Base-by-base conservation (phyloP, 2,329 filamentous ascomycete genomes). In the Trichoderma hamatum region DNA sequence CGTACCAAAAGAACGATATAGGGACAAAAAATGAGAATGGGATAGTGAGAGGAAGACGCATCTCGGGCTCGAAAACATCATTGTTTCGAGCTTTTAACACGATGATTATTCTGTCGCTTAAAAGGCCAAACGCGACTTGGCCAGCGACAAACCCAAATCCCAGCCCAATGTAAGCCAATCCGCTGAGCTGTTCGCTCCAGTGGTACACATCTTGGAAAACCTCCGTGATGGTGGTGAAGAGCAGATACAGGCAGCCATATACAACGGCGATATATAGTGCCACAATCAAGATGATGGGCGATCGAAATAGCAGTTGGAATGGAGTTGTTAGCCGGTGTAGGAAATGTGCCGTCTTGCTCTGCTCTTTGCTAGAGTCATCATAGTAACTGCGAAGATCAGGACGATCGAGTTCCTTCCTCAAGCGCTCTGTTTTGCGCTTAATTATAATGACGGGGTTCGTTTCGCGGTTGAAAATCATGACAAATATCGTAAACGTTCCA, bases 261-360 rank as follows among this genome's bases (percentile, higher is more conserved):
- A 67, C 46, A 16, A 67, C 65, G 3, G 65, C 55, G n/a, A 67
- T 67, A n/a, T 67, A 67, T 1, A 67, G 70, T 1, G 83, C 83
- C 21, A 85, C 76, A 39, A 80, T 74, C 43, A 84, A 76, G 55
- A 86, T 77, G 70, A 86, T 80, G 21, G 83, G 82, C 3, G 84
- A 85, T 24, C 81, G 75, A 70, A 84, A 78, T 39, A 87, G 81
- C 78, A 87, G 81, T 73, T 84, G 65, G 24, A 67, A 85, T 1
- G 86, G 86, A 1, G 86, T 82, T 9, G 83, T 74, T 54, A 89
- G 78, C 36, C 84, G 73, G 89, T 90, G 65, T 73, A 54, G 39
- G 74, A 71, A 66, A 73, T 72, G 69, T 73, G 74, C 49, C 5
- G 65, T 61, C 16, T 52, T 60, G 39, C 56, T 67, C 49, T 61